Evolutionary conservation across 805 yeast species (phyloP).

Genomic region (Candida wancherniae): DNA sequence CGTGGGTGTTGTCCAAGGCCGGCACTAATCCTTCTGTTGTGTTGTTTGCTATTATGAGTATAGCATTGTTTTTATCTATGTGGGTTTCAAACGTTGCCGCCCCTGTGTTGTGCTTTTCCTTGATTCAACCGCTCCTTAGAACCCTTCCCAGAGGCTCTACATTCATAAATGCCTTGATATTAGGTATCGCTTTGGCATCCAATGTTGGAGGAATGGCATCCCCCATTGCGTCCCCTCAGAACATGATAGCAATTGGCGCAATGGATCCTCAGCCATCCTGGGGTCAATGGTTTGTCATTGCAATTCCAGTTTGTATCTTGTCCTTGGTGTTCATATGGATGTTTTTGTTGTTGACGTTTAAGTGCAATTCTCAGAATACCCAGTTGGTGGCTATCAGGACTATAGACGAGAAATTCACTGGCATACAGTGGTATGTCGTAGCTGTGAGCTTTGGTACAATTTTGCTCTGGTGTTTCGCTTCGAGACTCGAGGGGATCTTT

Average conservation of each 20-base stretch:
- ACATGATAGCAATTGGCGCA: slow-evolving; percentile 50
- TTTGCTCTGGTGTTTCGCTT: slow-evolving; percentile 46
- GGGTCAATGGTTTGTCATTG: slow-evolving; percentile 54
- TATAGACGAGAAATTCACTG: slow-evolving; percentile 41
- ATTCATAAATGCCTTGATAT: slow-evolving; percentile 37
- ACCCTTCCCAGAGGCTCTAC: slow-evolving; percentile 38
- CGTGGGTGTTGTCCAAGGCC: slow-evolving; percentile 45
- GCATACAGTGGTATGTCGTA: slow-evolving; percentile 40
- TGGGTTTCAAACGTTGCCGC: slow-evolving; percentile 58
- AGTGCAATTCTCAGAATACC: slow-evolving; percentile 42
- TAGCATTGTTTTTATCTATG: slow-evolving; percentile 50
- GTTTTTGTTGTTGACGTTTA: slow-evolving; percentile 52
- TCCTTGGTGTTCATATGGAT: slow-evolving; percentile 42
- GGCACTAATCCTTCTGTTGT: slow-evolving; percentile 49
- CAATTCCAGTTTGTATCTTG: slow-evolving; percentile 43
- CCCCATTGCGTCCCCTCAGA: slow-evolving; percentile 53
- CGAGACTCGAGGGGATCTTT: slow-evolving; percentile 37
- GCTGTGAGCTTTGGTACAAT: slow-evolving; percentile 41
- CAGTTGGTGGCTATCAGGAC: slow-evolving; percentile 46
- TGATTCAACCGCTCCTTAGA: slow-evolving; percentile 43
- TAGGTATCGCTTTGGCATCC: slow-evolving; percentile 48
- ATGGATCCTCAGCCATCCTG: slow-evolving; percentile 50
- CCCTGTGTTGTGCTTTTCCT: slow-evolving; percentile 49
- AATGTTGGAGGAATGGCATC: slow-evolving; percentile 54
- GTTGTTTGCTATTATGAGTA: slow-evolving; percentile 46